These are phyloP conservation scores for Arxiozyma telluris DNA, from an alignment of 1,139 yeast genomes.

Conservation along the genomic window DNA sequence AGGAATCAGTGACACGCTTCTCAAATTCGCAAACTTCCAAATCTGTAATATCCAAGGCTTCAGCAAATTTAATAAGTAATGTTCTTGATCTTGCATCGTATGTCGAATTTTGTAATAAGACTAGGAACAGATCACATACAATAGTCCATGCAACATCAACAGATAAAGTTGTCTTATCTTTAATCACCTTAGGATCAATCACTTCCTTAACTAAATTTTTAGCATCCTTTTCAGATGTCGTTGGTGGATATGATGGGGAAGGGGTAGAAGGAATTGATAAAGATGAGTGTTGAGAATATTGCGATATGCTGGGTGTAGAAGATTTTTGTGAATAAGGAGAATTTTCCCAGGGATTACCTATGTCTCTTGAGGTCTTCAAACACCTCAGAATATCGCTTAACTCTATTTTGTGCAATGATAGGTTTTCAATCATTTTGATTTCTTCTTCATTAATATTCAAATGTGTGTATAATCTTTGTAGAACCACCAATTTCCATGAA, in stretches of 20 bases:
- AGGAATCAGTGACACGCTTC: slow-evolving; percentile 76
- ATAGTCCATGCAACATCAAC: slow-evolving; percentile 90
- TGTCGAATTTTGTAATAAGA: slow-evolving; percentile 71
- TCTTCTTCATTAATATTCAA: slow-evolving; percentile 67
- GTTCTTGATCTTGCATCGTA: slow-evolving; percentile 88
- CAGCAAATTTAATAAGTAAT: slow-evolving; percentile 57
- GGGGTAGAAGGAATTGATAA: neutral
- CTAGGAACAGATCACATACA: slow-evolving; percentile 77
- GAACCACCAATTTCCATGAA: slow-evolving; percentile 73
- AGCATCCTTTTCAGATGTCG: neutral
- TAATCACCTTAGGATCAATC: slow-evolving; percentile 33
- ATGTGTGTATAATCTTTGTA: slow-evolving; percentile 70
- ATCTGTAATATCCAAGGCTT: slow-evolving; percentile 44
- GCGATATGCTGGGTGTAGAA: slow-evolving; percentile 5
- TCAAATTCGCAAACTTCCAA: slow-evolving; percentile 83
- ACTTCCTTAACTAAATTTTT: slow-evolving; percentile 10
- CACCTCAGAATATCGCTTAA: slow-evolving; percentile 61
- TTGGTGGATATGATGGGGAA: neutral
- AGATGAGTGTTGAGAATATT: slow-evolving; percentile 2
- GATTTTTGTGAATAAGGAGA: slow-evolving; percentile 5
- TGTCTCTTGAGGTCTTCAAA: slow-evolving; percentile 37
- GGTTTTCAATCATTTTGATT: slow-evolving; percentile 75
- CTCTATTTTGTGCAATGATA: slow-evolving; percentile 76
- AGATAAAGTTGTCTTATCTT: slow-evolving; percentile 36
- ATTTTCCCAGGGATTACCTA: slow-evolving; percentile 35